phyloP scores from a whole-genome alignment of 257 asterid genomes.

The Lycium ferocissimum region DNA sequence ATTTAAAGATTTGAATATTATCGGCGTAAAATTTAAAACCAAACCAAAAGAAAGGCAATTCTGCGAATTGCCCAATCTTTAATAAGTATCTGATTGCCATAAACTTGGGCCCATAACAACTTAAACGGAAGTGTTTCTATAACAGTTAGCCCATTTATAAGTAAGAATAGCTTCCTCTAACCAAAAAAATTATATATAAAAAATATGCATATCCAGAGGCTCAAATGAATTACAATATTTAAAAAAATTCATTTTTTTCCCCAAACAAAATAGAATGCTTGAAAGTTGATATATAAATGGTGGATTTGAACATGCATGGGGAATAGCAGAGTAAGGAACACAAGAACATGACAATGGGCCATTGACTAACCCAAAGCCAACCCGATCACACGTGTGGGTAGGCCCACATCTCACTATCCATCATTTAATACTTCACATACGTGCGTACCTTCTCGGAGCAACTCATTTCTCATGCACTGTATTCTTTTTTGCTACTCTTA shows the following conservation, averaged over 20 bases:
- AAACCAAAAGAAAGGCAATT: too few species aligned
- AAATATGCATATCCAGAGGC: background rate
- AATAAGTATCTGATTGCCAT: too few species aligned
- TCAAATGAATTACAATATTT: background rate
- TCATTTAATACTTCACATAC: background rate
- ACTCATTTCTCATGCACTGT: background rate
- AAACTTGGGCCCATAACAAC: too few species aligned
- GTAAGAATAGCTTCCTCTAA: background rate
- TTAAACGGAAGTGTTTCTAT: too few species aligned
- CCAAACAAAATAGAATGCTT: background rate
- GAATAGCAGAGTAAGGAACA: background rate
- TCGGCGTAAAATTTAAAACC: too few species aligned
- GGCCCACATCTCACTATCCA: background rate
- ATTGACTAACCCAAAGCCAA: background rate
- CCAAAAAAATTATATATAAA: background rate
- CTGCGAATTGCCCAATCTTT: too few species aligned
- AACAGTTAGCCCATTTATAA: background rate
- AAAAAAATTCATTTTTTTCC: background rate
- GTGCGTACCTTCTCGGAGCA: background rate
- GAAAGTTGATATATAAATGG: background rate
- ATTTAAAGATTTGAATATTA: too few species aligned
- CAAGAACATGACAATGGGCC: slow-evolving; percentile 22
- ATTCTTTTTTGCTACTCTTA: too few species aligned
- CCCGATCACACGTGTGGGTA: background rate
- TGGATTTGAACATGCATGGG: background rate